Evolutionary conservation across 768 basidiomycete species (phyloP).

Genomic region (Lanmaoa rubissima): DNA sequence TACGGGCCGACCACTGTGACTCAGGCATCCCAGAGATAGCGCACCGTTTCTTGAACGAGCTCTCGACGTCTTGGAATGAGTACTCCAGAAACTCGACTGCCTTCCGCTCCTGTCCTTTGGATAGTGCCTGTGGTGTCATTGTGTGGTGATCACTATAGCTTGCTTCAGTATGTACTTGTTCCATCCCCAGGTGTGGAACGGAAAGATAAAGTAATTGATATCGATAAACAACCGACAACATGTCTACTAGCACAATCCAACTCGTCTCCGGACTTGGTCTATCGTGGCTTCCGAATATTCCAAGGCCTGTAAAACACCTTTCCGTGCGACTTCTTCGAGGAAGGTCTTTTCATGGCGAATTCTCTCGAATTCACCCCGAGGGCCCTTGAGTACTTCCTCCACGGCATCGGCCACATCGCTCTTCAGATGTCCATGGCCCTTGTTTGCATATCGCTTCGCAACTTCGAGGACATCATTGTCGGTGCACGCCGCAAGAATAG

Average conservation of each 20-base stretch:
- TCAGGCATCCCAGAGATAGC: conserved; percentile 19
- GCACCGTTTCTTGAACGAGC: conserved; percentile 75
- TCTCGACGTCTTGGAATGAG: conserved; percentile 60
- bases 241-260: conserved; percentile 50
- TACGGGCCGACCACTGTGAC: background rate
- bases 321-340: conserved; percentile 56
- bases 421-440: conserved; percentile 71
- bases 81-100: conserved; percentile 66
- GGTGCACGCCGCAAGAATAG: conserved; percentile 75
- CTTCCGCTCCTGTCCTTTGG: conserved; percentile 58
- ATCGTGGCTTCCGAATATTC: conserved; percentile 63
- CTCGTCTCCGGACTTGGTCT: conserved; percentile 58
- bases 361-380: conserved; percentile 67
- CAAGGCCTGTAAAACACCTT: conserved; percentile 64
- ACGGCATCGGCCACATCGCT: conserved; percentile 71
- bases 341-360: conserved; percentile 59
- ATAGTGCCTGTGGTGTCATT: conserved; percentile 35
- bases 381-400: conserved; percentile 58
- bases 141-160: background rate
- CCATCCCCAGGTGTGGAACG: background rate
- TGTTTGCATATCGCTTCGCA: conserved; percentile 49
- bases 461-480: conserved; percentile 43
- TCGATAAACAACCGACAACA: conserved; percentile 23
- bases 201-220: background rate
- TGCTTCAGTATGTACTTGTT: background rate